Conservation (phyloP, 2,329 filamentous ascomycete species). For the Rhinocladiella similis region DNA sequence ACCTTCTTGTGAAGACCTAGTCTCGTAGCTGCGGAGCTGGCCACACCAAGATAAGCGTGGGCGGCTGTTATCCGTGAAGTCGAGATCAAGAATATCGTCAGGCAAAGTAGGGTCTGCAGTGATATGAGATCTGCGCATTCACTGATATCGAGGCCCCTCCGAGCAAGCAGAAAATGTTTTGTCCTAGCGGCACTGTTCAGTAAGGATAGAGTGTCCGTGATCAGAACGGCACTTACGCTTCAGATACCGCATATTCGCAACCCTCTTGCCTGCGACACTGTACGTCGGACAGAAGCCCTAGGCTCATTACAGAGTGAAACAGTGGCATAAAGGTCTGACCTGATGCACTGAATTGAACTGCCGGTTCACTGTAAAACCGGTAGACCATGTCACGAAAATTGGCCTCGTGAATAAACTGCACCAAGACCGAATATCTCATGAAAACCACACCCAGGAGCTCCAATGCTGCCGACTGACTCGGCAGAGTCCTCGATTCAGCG, state of each 20-base stretch:
- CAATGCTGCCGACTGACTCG: slow-evolving; percentile 10
- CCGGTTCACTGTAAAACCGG: slow-evolving; percentile 13
- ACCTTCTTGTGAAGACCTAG: slow-evolving; percentile 22
- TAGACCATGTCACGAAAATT: slow-evolving; percentile 22
- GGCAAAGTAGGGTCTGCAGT: slow-evolving; percentile 19
- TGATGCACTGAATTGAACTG: slow-evolving; percentile 5
- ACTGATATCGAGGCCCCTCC: slow-evolving; percentile 16
- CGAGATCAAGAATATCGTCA: slow-evolving; percentile 21
- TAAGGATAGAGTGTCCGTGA: not conserved
- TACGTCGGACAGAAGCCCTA: slow-evolving; percentile 18
- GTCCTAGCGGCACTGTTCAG: slow-evolving; percentile 9
- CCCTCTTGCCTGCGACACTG: slow-evolving; percentile 14
- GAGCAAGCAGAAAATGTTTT: slow-evolving; percentile 18
- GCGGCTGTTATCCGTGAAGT: slow-evolving; percentile 22
- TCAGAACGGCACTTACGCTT: slow-evolving; percentile 16
- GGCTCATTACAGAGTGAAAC: slow-evolving; percentile 21
- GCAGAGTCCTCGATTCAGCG: slow-evolving; percentile 8
- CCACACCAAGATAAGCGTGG: slow-evolving; percentile 22
- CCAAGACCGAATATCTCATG: slow-evolving; percentile 18
- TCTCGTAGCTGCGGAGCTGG: slow-evolving; percentile 19
- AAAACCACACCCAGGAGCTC: slow-evolving; percentile 19
- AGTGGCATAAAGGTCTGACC: slow-evolving; percentile 15
- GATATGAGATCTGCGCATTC: slow-evolving; percentile 20
- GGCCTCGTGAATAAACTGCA: slow-evolving; percentile 21
- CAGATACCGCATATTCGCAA: slow-evolving; percentile 16